These are phyloP conservation scores for Lactarius hengduanensis DNA, from an alignment of 768 basidiomycete genomes.

Conservation along the genomic window DNA sequence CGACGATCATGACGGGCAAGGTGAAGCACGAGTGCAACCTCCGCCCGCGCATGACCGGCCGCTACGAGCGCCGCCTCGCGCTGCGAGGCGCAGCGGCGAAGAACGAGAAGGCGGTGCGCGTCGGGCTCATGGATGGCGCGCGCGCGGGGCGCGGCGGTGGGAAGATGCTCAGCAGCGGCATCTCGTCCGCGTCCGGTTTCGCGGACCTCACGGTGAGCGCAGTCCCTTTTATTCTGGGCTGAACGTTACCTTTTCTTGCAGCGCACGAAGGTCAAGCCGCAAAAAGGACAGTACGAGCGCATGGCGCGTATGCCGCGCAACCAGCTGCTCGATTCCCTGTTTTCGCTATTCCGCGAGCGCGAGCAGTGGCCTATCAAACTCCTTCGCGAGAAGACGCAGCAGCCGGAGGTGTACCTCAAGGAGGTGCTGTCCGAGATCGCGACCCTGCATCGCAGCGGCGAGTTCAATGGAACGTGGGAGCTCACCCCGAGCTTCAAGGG, in stretches of 20 bases:
- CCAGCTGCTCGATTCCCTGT: slow-evolving; percentile 83
- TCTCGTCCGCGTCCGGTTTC: slow-evolving; percentile 61
- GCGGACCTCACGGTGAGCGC: slow-evolving; percentile 61
- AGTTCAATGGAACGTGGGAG: slow-evolving; percentile 79
- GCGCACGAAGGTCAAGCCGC: slow-evolving; percentile 60
- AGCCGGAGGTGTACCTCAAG: slow-evolving; percentile 85
- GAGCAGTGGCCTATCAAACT: slow-evolving; percentile 81
- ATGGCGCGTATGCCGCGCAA: slow-evolving; percentile 91
- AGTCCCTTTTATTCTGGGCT: no score
- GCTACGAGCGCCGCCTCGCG: slow-evolving; percentile 70
- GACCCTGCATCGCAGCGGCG: slow-evolving; percentile 73
- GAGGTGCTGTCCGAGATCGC: slow-evolving; percentile 79
- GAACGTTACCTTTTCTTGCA: neutral
- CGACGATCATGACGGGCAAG: slow-evolving; percentile 74
- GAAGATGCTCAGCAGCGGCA: slow-evolving; percentile 77
- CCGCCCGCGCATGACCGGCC: slow-evolving; percentile 63
- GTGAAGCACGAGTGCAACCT: slow-evolving; percentile 81
- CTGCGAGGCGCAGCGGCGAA: slow-evolving; percentile 65
- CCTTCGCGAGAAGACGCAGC: slow-evolving; percentile 76
- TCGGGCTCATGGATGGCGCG: slow-evolving; percentile 72
- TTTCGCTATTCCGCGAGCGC: slow-evolving; percentile 70
- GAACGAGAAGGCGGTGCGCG: slow-evolving; percentile 64
- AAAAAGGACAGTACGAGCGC: slow-evolving; percentile 76
- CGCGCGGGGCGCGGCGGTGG: slow-evolving; percentile 69
- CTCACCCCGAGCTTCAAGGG: slow-evolving; percentile 72